These are phyloP conservation scores for Stenocarpella maydis DNA, from an alignment of 2,329 filamentous ascomycete genomes.

Conservation along the genomic window DNA sequence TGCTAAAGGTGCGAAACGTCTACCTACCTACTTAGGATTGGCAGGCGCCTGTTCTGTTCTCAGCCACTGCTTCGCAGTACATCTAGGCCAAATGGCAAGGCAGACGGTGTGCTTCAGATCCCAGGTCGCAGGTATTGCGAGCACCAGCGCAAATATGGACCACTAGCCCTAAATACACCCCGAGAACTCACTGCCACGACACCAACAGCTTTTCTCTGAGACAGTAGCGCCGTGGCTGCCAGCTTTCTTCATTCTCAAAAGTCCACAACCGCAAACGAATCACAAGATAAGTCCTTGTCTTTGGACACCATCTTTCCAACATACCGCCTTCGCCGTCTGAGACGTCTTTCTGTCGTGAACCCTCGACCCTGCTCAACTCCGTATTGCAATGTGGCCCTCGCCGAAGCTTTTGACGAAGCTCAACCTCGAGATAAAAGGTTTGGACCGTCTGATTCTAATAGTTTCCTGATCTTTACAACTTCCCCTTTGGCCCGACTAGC, in stretches of 20 bases:
- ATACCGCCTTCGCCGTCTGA: too few species aligned
- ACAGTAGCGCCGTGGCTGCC: background rate
- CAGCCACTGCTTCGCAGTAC: background rate
- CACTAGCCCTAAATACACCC: background rate
- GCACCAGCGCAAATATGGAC: background rate
- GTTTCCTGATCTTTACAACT: slow-evolving; percentile 49
- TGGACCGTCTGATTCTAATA: background rate
- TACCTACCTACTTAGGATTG: too few species aligned
- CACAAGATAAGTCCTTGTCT: background rate
- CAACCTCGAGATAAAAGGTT: background rate
- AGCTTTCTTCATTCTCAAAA: background rate
- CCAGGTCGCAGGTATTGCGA: background rate
- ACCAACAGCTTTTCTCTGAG: too few species aligned
- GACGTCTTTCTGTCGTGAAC: background rate
- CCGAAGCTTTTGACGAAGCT: background rate
- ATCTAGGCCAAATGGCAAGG: too few species aligned
- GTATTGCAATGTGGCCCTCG: background rate
- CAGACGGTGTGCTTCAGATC: background rate
- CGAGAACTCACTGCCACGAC: background rate
- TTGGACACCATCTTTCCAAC: background rate
- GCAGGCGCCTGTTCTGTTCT: background rate
- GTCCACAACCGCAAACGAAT: background rate
- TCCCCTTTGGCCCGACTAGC: slow-evolving; percentile 55
- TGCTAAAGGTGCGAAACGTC: background rate
- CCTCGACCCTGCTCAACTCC: background rate